Evolutionary conservation across 352 stramenopile genomes (phyloP), one percentile per base, ranked within the genome.

Genomic region (Phytophthora idaei): DNA sequence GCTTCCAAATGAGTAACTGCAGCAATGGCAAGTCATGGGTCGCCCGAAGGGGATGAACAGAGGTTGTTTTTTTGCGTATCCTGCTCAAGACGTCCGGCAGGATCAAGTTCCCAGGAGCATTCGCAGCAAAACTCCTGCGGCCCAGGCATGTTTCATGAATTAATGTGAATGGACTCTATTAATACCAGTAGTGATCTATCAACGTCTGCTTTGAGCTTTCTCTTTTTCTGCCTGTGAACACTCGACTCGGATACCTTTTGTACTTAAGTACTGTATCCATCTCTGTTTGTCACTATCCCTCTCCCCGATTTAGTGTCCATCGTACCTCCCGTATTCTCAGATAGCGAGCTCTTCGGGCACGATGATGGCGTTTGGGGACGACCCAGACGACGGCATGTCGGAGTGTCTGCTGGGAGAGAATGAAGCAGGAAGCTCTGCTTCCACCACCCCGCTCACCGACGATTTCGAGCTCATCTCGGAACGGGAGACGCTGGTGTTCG

Each of bases 401-500:
- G 65, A 76, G 56, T 68, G 57, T 50, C 56, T 82, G 59, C 56
- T 80, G 34, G 55, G 9, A 17, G 57, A 50, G 12, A 50, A 48
- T 29, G 51, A 65, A 1, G 7, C 49, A 9, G 17, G 10, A 32
- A 69, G 36, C 47, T 50, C 32, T 49, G 31, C 58, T 3, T 56
- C 57, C 17, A 53, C 68, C 17, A 44, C 45, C 6, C 21, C 61
- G 0, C 34, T 62, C 39, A 49, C 48, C 14, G 79, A 84, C 54
- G 82, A 85, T 57, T 90, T 89, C 53, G 85, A 91, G 55, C 67
- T 91, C 53, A 83, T 93, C 65, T 87, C 81, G 41, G 77, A 83
- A 61, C 81, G 85, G 36, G 83, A 93, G 73, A 92, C 85, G 68
- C 83, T 92, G 57, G 83, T 93, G 46, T 93, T 93, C 49, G 81